phyloP scores from a whole-genome alignment of 345 rosid genomes.

The Garcia nutans region DNA sequence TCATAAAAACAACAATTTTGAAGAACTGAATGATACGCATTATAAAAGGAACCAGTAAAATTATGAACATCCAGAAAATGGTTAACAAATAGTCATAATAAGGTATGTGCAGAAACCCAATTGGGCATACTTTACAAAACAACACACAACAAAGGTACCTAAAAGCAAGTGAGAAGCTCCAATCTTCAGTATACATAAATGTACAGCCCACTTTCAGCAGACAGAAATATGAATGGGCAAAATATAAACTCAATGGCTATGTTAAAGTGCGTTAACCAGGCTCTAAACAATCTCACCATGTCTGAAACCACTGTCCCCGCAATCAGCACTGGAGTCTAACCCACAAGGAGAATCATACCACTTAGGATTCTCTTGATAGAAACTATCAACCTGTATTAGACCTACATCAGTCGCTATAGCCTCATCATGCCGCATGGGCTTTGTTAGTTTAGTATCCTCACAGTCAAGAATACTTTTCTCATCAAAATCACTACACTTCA shows the following conservation, averaged over 20 bases:
- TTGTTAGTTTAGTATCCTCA: constrained; percentile 84
- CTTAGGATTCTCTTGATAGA: constrained; percentile 88
- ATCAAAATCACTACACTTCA: constrained; percentile 84
- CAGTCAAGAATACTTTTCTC: constrained; percentile 89
- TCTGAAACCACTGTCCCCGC: constrained; percentile 82
- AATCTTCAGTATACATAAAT: constrained; percentile 50
- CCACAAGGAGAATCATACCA: constrained; percentile 99
- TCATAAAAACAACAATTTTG: constrained; percentile 23
- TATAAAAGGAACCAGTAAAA: constrained; percentile 27
- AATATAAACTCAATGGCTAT: constrained; percentile 37
- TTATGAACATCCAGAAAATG: constrained; percentile 28
- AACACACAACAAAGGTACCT: constrained; percentile 37
- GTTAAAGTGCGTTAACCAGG: constrained; percentile 43
- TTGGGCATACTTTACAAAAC: constrained; percentile 50
- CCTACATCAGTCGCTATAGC: constrained; percentile 83
- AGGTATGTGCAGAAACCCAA: constrained; percentile 49
- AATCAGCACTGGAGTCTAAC: constrained; percentile 76
- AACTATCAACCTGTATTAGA: constrained; percentile 94
- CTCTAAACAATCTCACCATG: constrained; percentile 73
- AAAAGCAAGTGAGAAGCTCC: constrained; percentile 39
- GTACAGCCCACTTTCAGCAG: constrained; percentile 48
- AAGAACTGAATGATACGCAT: constrained; percentile 17
- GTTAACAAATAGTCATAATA: constrained; percentile 34
- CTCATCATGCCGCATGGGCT: constrained; percentile 79
- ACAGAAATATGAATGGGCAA: constrained; percentile 33